These are phyloP conservation scores for Zancudomyces culisetae DNA, from an alignment of 371 early-diverging fungal species.

Conservation along the genomic window DNA sequence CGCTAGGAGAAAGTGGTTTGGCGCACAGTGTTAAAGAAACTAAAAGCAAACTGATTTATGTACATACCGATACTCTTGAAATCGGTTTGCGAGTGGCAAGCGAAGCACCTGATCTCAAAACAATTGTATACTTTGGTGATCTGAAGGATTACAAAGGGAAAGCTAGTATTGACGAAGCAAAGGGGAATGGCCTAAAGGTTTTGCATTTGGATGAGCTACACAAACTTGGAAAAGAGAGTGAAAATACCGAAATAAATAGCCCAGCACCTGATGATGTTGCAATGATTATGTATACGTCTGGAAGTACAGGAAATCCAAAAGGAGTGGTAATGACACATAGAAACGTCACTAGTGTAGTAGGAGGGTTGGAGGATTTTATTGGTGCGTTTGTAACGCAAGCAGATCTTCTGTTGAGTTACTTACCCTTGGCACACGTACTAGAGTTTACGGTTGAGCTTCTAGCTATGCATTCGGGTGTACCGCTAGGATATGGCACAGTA, in stretches of 20 bases:
- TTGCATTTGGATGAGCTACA: constrained; percentile 4
- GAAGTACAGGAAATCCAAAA: constrained; percentile 63
- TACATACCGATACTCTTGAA: constrained; percentile 51
- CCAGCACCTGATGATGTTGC: constrained; percentile 59
- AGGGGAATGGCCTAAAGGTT: neutral
- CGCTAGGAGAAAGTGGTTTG: constrained; percentile 64
- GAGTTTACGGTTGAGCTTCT: constrained; percentile 68
- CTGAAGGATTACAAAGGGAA: no score
- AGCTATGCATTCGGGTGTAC: constrained; percentile 52
- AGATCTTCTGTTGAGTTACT: constrained; percentile 55
- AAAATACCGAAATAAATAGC: constrained; percentile 34
- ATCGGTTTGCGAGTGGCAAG: constrained; percentile 35
- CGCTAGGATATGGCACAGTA: constrained; percentile 74
- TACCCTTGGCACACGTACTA: constrained; percentile 89
- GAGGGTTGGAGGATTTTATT: constrained; percentile 20
- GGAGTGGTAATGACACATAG: constrained; percentile 46
- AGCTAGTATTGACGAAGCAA: constrained; percentile 36
- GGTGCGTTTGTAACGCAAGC: constrained; percentile 6
- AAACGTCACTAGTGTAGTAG: constrained; percentile 50
- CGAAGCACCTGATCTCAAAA: constrained; percentile 31
- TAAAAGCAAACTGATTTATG: constrained; percentile 49
- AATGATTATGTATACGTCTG: constrained; percentile 81
- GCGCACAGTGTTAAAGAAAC: constrained; percentile 48
- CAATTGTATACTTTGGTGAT: constrained; percentile 57
- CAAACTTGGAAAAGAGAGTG: constrained; percentile 15